Conservation (phyloP, 2,329 filamentous ascomycete species). For the Hysterium pulicare region DNA sequence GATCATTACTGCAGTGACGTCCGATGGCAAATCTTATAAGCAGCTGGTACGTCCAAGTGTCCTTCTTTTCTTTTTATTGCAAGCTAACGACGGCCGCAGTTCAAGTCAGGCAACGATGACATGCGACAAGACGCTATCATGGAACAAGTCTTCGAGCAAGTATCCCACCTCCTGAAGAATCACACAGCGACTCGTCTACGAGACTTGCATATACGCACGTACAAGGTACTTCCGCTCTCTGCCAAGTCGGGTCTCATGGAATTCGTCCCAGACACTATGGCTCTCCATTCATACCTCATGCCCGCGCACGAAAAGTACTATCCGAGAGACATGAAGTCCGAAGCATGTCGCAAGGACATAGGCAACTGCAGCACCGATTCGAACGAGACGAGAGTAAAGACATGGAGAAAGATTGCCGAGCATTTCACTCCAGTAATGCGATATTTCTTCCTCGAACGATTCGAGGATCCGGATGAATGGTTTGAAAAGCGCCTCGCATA, state of each 20-base stretch:
- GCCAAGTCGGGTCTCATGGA: constrained; percentile 88
- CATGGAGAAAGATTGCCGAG: constrained; percentile 74
- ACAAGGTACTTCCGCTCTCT: constrained; percentile 91
- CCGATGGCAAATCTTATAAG: constrained; percentile 75
- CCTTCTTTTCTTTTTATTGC: neutral
- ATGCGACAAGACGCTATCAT: constrained; percentile 96
- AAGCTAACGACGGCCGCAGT: constrained; percentile 40
- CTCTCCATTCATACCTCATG: constrained; percentile 87
- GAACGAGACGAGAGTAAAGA: constrained; percentile 66
- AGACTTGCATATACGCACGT: constrained; percentile 86
- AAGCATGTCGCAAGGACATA: constrained; percentile 76
- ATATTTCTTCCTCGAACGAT: constrained; percentile 96
- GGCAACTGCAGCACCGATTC: constrained; percentile 66
- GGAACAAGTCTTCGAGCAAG: constrained; percentile 98
- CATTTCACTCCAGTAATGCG: constrained; percentile 89
- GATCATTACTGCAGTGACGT: constrained; percentile 77
- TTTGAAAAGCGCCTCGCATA: constrained; percentile 86
- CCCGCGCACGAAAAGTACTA: constrained; percentile 85
- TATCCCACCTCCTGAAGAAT: constrained; percentile 81
- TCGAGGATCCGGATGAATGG: constrained; percentile 93
- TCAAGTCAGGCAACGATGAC: constrained; percentile 95
- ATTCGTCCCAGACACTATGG: constrained; percentile 90
- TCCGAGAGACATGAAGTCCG: constrained; percentile 75
- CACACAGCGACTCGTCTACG: constrained; percentile 85
- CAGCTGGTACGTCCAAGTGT: constrained; percentile 63